Evolutionary conservation across 2,329 filamentous ascomycete species (phyloP).

Genomic region (Diaporthe sp.): DNA sequence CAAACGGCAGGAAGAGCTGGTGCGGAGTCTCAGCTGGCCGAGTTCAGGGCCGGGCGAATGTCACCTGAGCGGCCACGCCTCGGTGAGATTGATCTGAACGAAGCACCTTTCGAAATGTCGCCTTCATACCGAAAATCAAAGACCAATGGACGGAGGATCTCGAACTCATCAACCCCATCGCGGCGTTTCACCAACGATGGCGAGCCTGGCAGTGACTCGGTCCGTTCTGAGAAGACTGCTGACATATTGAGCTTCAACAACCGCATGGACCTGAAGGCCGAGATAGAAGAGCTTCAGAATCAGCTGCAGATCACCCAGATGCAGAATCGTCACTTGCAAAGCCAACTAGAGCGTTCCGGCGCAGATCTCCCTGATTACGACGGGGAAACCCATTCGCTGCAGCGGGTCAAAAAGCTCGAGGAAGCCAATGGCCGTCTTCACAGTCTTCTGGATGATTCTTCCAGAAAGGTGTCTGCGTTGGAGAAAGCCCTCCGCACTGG

Average conservation of each 20-base stretch:
- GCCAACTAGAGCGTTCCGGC: conserved; percentile 80
- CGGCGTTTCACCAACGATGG: conserved; percentile 73
- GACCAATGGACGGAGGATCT: conserved; percentile 70
- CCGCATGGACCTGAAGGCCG: conserved; percentile 89
- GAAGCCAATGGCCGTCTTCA: conserved; percentile 92
- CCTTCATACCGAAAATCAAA: conserved; percentile 76
- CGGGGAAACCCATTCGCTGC: conserved; percentile 83
- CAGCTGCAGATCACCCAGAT: conserved; percentile 94
- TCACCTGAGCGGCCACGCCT: conserved; percentile 79
- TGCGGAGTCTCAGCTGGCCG: conserved; percentile 85
- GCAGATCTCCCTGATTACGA: conserved; percentile 71
- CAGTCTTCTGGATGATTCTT: conserved; percentile 93
- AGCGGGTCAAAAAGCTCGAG: conserved; percentile 91
- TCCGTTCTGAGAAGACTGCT: conserved; percentile 84
- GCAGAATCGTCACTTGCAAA: conserved; percentile 93
- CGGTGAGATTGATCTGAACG: conserved; percentile 89
- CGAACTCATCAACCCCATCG: conserved; percentile 82
- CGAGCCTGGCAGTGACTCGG: conserved; percentile 73
- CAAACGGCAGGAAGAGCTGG: conserved; percentile 84
- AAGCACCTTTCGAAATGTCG: conserved; percentile 79
- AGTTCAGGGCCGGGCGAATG: conserved; percentile 81
- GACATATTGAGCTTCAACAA: conserved; percentile 89
- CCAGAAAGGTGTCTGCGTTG: conserved; percentile 89
- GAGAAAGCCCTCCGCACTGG: conserved; percentile 90
- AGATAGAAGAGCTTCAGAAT: conserved; percentile 93